Evolutionary conservation across 306 rosid genomes (phyloP).

Genomic region (Vigna reflexopilosa): DNA sequence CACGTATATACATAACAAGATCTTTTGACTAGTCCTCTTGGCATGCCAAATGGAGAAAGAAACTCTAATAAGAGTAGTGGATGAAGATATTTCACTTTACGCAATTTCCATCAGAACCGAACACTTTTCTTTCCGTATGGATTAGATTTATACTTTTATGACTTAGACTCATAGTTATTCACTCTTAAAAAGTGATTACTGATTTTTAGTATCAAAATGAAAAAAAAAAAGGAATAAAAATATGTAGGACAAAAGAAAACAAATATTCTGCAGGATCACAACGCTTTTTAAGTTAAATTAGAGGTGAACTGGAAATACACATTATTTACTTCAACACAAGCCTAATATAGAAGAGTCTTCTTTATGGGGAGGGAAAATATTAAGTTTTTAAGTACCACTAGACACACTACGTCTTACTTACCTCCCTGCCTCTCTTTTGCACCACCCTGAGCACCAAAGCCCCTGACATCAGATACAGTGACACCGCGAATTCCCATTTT

Average conservation of each 20-base stretch:
- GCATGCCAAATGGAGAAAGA: too few species aligned
- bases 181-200: background rate
- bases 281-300: background rate
- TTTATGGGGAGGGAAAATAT: slow-evolving; percentile 3
- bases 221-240: slow-evolving; percentile 19
- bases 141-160: too few species aligned
- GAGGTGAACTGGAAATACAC: background rate
- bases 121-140: too few species aligned
- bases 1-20: too few species aligned
- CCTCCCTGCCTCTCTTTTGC: slow-evolving; percentile 96
- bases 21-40: too few species aligned
- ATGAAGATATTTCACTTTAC: too few species aligned
- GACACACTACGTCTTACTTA: slow-evolving; percentile 55
- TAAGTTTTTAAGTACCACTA: slow-evolving; percentile 8
- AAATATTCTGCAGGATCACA: slow-evolving; percentile 2
- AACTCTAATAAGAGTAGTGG: too few species aligned
- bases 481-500: slow-evolving; percentile 91
- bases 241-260: background rate
- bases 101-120: too few species aligned
- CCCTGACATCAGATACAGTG: slow-evolving; percentile 85
- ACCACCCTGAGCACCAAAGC: slow-evolving; percentile 98
- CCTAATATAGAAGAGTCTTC: slow-evolving; percentile 16
- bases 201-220: slow-evolving; percentile 4
- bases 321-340: background rate
- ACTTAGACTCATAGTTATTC: too few species aligned